These are phyloP conservation scores for Peribolospora kevripleyi DNA, from an alignment of 768 basidiomycete species.

Conservation along the genomic window DNA sequence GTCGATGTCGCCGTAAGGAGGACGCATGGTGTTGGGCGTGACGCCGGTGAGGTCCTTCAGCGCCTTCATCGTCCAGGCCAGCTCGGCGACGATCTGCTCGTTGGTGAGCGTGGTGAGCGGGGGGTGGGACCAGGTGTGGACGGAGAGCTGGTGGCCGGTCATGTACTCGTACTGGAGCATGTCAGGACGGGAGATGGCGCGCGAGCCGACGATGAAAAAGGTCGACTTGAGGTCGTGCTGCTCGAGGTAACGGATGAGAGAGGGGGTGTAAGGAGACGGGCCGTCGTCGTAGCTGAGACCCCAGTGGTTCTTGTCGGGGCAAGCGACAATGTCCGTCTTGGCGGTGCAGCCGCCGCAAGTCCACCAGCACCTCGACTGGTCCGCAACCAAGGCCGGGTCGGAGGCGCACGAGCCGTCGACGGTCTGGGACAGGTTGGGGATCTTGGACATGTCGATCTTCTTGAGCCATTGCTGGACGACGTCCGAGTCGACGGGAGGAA, in stretches of 20 bases:
- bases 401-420: slow-evolving; percentile 45
- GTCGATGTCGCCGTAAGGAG: slow-evolving; percentile 54
- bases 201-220: slow-evolving; percentile 70
- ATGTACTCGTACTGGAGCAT: slow-evolving; percentile 54
- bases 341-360: slow-evolving; percentile 51
- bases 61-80: slow-evolving; percentile 65
- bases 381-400: slow-evolving; percentile 22
- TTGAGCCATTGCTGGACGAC: slow-evolving; percentile 53
- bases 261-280: slow-evolving; percentile 49
- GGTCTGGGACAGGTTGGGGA: slow-evolving; percentile 37
- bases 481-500: slow-evolving; percentile 34
- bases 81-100: slow-evolving; percentile 57
- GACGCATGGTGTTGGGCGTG: slow-evolving; percentile 54
- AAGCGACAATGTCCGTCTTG: slow-evolving; percentile 43
- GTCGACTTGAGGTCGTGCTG: slow-evolving; percentile 44
- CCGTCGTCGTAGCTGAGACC: slow-evolving; percentile 30
- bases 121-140: slow-evolving; percentile 57
- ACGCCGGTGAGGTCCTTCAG: slow-evolving; percentile 54
- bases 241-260: slow-evolving; percentile 46
- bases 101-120: slow-evolving; percentile 46
- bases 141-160: slow-evolving; percentile 50
- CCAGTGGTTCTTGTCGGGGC: slow-evolving; percentile 39
- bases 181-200: slow-evolving; percentile 45
- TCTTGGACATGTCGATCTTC: slow-evolving; percentile 37
- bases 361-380: slow-evolving; percentile 64